Evolutionary conservation across 768 basidiomycete species (phyloP), one percentile per base, ranked within the genome.

Genomic region (Symmetrospora coprosmae): DNA sequence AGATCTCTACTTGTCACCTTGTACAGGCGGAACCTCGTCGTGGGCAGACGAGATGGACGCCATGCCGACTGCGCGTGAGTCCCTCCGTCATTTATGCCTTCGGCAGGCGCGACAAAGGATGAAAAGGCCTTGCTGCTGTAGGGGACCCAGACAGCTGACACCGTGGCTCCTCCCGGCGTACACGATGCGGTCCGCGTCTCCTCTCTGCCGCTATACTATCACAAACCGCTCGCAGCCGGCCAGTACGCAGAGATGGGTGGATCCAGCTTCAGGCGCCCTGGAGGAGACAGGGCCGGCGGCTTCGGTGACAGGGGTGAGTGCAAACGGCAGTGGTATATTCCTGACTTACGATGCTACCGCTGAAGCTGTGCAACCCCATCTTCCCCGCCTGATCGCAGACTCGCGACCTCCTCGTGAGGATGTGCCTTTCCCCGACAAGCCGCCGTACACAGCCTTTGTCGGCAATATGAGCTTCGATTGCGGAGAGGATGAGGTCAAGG

Each of bases 11-110:
- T 14, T 7, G 8, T 30, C 16, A 13, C 43, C 17, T 34, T 46
- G 27, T 9, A 5, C 16, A n/a, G 28, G 41, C 43, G 43, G 28
- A 13, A 14, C 53, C 14, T 41, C 55, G 69, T 91, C 87, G 71
- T 99, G 94, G 94, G 94, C 94, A 6, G 94, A 97, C 72, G 94
- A 97, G 74, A 90, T 96, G 87, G 91, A 94, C 66, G 68, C 79
- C 30, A 79, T 97, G 64, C 92, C 92, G 27, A 85, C 81, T 67
- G 91, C 88, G 70, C 92, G 92, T 97, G 76, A 76, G 90, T 78
- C 37, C 4, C 19, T 35, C 8, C 51, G 14, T 16, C 1, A n/a
- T 35, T 8, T 14, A 7, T 2, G 33, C 33, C 19, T 38, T 43
- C 14, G 40, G 17, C n/a, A n/a, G 25, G 34, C 7, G 25, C 9